These are phyloP conservation scores for Phytophthora chlamydospora DNA, from an alignment of 352 stramenopile species.

Conservation along the genomic window DNA sequence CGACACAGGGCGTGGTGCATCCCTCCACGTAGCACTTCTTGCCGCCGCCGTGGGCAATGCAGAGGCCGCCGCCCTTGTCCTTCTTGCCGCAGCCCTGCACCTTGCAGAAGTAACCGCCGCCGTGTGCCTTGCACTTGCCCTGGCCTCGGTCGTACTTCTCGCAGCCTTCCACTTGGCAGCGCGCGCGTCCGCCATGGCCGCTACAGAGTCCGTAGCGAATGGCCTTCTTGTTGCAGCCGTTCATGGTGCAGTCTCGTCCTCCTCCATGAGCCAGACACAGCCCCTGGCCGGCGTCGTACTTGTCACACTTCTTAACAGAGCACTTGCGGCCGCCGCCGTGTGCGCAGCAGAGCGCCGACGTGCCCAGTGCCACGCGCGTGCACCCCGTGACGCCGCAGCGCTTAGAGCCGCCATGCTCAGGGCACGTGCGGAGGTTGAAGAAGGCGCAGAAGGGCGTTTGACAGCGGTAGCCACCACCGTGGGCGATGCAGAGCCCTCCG, in stretches of 20 bases:
- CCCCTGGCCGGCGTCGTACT: constrained; percentile 72
- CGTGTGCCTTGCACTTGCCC: constrained; percentile 83
- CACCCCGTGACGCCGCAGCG: constrained; percentile 62
- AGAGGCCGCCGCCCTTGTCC: constrained; percentile 83
- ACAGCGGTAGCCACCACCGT: constrained; percentile 75
- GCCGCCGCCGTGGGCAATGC: constrained; percentile 75
- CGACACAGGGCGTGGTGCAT: constrained; percentile 71
- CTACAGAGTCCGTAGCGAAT: constrained; percentile 83
- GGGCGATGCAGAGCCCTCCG: constrained; percentile 66
- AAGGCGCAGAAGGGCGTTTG: constrained; percentile 74
- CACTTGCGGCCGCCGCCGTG: constrained; percentile 79
- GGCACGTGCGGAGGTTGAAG: constrained; percentile 75
- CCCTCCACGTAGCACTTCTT: constrained; percentile 83
- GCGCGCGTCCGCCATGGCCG: constrained; percentile 69
- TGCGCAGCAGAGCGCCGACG: constrained; percentile 59
- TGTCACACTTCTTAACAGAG: constrained; percentile 70
- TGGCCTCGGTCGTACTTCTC: constrained; percentile 79
- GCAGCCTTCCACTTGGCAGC: constrained; percentile 78
- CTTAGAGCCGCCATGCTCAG: constrained; percentile 75
- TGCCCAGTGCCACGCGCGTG: constrained; percentile 55
- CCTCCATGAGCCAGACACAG: constrained; percentile 76
- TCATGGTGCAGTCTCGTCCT: constrained; percentile 62
- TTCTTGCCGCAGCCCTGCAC: constrained; percentile 79
- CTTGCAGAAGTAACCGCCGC: constrained; percentile 86
- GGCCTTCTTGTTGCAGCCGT: constrained; percentile 73